Conservation (phyloP, 352 stramenopile species). For the Globisporangium paddicum region DNA sequence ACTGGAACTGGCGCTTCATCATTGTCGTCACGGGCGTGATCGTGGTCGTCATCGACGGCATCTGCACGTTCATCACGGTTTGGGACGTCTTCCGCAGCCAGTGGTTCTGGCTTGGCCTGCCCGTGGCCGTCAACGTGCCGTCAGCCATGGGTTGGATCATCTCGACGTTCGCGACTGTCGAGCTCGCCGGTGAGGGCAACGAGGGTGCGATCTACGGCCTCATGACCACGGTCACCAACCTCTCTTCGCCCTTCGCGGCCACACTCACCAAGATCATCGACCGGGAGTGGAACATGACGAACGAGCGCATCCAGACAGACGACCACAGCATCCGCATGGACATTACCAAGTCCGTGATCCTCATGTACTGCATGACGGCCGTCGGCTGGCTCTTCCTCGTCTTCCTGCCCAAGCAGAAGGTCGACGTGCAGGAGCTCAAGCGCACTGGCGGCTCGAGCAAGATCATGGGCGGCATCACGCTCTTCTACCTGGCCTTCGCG, state of each 20-base stretch:
- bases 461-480: constrained; percentile 26
- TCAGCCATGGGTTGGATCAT: constrained; percentile 38
- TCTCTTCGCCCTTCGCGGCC: constrained; percentile 30
- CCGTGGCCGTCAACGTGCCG: constrained; percentile 29
- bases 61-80: constrained; percentile 15
- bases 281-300: constrained; percentile 31
- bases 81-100: constrained; percentile 37
- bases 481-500: constrained; percentile 26
- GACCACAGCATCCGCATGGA: constrained; percentile 28
- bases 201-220: constrained; percentile 43
- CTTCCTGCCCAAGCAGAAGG: constrained; percentile 46
- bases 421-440: constrained; percentile 33
- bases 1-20: not conserved
- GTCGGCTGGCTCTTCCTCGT: constrained; percentile 28
- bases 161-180: constrained; percentile 36
- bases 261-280: constrained; percentile 31
- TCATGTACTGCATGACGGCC: constrained; percentile 28
- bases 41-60: not conserved
- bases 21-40: not conserved
- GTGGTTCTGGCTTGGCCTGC: constrained; percentile 44
- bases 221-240: constrained; percentile 36
- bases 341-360: constrained; percentile 33
- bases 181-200: constrained; percentile 38
- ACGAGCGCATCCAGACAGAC: constrained; percentile 35
- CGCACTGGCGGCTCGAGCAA: constrained; percentile 36